These are phyloP conservation scores for Didymella sp. DNA, from an alignment of 2,329 filamentous ascomycete genomes.

Conservation along the genomic window DNA sequence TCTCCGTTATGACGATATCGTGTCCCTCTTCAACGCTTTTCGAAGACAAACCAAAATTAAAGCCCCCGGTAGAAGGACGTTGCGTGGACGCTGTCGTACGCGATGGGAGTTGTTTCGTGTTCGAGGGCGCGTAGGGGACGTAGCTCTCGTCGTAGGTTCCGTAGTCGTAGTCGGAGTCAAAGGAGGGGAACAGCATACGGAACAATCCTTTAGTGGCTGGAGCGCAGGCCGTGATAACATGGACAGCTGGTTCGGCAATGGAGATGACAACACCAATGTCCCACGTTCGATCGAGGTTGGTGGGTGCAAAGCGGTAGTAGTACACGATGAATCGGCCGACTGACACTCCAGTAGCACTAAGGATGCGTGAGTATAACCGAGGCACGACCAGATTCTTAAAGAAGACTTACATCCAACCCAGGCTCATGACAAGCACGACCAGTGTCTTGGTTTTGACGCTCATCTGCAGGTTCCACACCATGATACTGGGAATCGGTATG, in stretches of 20 bases:
- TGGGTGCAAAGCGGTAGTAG: conserved; percentile 48
- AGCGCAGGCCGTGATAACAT: conserved; percentile 62
- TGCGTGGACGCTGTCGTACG: conserved; percentile 10
- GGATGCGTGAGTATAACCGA: background rate
- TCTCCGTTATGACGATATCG: conserved; percentile 19
- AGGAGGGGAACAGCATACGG: conserved; percentile 43
- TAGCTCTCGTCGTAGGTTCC: conserved; percentile 23
- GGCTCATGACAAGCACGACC: conserved; percentile 43
- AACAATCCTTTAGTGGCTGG: conserved; percentile 60
- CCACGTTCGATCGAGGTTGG: conserved; percentile 43
- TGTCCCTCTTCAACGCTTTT: conserved; percentile 16
- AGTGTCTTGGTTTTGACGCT: conserved; percentile 46
- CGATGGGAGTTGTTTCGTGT: conserved; percentile 16
- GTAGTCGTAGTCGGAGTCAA: conserved; percentile 29
- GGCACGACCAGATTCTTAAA: background rate
- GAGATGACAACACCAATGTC: conserved; percentile 49
- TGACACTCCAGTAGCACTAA: conserved; percentile 43
- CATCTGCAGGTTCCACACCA: conserved; percentile 56
- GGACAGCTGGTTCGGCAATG: conserved; percentile 52
- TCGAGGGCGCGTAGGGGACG: conserved; percentile 10
- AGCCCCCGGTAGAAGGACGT: conserved; percentile 14
- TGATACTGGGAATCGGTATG: conserved; percentile 52
- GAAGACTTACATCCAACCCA: conserved; percentile 45
- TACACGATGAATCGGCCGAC: conserved; percentile 51
- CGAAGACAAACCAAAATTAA: conserved; percentile 21